These are phyloP conservation scores for Macrocystidia cucumis DNA, from an alignment of 1,284 basidiomycete genomes.

Conservation along the genomic window DNA sequence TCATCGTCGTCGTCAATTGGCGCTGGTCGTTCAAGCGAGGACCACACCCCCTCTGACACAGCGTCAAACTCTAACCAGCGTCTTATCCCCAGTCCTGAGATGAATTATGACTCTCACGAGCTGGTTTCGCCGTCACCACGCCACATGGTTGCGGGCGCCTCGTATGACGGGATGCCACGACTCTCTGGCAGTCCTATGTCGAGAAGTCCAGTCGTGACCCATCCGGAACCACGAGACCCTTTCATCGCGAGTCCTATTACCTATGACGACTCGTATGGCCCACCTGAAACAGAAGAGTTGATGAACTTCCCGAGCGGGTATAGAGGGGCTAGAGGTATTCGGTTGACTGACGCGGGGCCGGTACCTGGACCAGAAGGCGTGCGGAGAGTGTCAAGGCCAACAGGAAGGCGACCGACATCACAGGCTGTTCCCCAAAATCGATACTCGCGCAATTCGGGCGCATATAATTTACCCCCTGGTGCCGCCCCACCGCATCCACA, in stretches of 20 bases:
- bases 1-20: slow-evolving; percentile 52
- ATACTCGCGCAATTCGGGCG: slow-evolving; percentile 56
- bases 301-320: slow-evolving; percentile 9
- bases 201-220: too few relatives aligned
- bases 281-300: slow-evolving; percentile 16
- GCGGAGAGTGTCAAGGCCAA: slow-evolving; percentile 56
- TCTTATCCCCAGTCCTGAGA: slow-evolving; percentile 44
- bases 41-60: slow-evolving; percentile 46
- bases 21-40: slow-evolving; percentile 58
- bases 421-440: slow-evolving; percentile 52
- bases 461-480: slow-evolving; percentile 57
- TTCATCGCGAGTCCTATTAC: too few relatives aligned
- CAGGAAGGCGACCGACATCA: slow-evolving; percentile 44
- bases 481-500: slow-evolving; percentile 63
- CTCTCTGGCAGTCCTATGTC: too few relatives aligned
- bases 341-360: slow-evolving; percentile 72
- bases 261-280: too few relatives aligned
- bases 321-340: slow-evolving; percentile 49
- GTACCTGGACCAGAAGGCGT: slow-evolving; percentile 72
- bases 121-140: slow-evolving; percentile 16
- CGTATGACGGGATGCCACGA: too few relatives aligned
- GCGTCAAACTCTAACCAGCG: slow-evolving; percentile 51
- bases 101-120: slow-evolving; percentile 26
- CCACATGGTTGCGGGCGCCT: slow-evolving; percentile 11
- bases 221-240: too few relatives aligned